Base-by-base conservation (phyloP, 2,329 filamentous ascomycete species). In the Talaromyces piceae region DNA sequence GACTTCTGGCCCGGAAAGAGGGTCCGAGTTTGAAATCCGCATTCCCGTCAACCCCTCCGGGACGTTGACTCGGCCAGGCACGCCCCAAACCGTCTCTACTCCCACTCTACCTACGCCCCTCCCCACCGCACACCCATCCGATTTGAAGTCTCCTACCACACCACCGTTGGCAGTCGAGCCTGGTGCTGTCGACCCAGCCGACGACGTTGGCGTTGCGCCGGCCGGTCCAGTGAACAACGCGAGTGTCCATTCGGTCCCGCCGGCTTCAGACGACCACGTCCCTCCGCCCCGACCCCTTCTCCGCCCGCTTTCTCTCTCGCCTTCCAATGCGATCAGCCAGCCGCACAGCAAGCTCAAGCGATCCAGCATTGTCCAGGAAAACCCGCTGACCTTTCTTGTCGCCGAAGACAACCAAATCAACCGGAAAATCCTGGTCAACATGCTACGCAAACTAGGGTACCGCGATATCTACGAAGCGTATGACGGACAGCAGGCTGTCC, bases 371-470 rank as follows among this genome's bases (percentile, higher is more conserved):
- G 81, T 79, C 3, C 67, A 70, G 44, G 80, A 79, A 57, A 73
- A 80, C 54, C 84, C 84, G 1, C 73, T 87, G 7, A 84, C 78
- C 8, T 83, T 88, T 56, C 73, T 88, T 2, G 80, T 88, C 1
- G 84, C 82, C 3, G 84, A 88, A 67, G 84, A 88, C 66, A 88
- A 88, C 65, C 78, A 78, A 55, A 85, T 87, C 66, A 87, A 87
- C 60, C 79, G 84, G 50, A 81, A 79, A 43, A 77, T 87, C 0
- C 73, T 87, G 13, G 77, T 84, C 25, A 81, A 71, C 58, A 86
- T 86, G 77, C 76, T 88, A 6, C 72, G 72, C 20, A 84, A 84
- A 58, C 76, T 88, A 12, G 84, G 84, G 11, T 87, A 87, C 63
- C 71, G 70, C 25, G 74, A 76, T 50, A 76, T 87, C 12, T 72